Evolutionary conservation across 2,329 filamentous ascomycete genomes (phyloP).

Genomic region (Trichoderma sp.): DNA sequence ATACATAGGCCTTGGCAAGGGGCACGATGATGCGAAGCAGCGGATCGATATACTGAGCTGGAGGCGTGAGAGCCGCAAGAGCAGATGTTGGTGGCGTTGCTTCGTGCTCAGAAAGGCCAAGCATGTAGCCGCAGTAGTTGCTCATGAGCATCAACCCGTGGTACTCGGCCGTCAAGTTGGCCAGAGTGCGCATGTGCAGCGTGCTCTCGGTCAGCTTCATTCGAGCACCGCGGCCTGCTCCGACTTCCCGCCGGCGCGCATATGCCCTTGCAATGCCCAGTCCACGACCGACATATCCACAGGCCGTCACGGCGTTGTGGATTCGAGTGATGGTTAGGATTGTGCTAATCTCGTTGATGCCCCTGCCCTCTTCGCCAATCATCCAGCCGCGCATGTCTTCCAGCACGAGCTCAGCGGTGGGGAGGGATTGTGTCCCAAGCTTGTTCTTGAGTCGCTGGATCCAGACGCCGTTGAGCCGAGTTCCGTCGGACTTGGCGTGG

Average conservation of each 20-base stretch:
- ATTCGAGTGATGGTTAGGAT: slow-evolving; percentile 70
- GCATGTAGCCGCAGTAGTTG: slow-evolving; percentile 56
- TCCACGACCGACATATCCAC: slow-evolving; percentile 59
- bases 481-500: slow-evolving; percentile 34
- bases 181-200: slow-evolving; percentile 62
- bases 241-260: slow-evolving; percentile 59
- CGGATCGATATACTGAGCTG: slow-evolving; percentile 41
- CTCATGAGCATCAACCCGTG: slow-evolving; percentile 59
- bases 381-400: slow-evolving; percentile 66
- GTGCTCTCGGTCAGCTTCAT: slow-evolving; percentile 55
- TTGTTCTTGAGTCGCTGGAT: slow-evolving; percentile 75
- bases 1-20: slow-evolving; percentile 62
- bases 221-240: slow-evolving; percentile 48
- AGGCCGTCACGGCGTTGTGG: slow-evolving; percentile 58
- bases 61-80: slow-evolving; percentile 41
- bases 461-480: slow-evolving; percentile 66
- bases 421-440: slow-evolving; percentile 69
- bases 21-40: slow-evolving; percentile 63
- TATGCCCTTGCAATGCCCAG: slow-evolving; percentile 62
- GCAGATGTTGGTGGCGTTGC: slow-evolving; percentile 30
- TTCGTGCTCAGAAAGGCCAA: slow-evolving; percentile 58
- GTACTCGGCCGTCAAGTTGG: slow-evolving; percentile 59
- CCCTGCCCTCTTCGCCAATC: slow-evolving; percentile 67
- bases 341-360: slow-evolving; percentile 68
- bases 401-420: slow-evolving; percentile 73